Base-by-base conservation (phyloP, 768 basidiomycete genomes). In the Trametes elegans region DNA sequence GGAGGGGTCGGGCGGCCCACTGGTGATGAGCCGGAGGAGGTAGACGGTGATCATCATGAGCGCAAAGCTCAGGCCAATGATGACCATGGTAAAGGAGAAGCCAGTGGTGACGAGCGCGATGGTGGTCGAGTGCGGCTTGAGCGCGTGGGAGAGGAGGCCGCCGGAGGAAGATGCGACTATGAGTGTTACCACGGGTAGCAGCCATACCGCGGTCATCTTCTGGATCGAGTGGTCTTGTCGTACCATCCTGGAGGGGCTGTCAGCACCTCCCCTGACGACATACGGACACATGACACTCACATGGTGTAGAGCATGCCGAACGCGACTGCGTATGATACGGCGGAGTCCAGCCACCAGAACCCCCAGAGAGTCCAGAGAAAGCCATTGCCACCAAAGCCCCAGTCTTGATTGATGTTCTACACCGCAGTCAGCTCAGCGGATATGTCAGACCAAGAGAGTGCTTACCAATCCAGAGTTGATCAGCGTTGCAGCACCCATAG, bases 131-230 rank as follows among this genome's bases (percentile, higher is more conserved):
- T 69, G 68, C 1, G 72, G 59, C 19, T 58, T 57, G 13, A 83
- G 68, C 23, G 73, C 71, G 6, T 62, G 47, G 3, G 77, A 70
- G 26, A 83, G 57, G 42, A 82, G 64, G 18, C 75, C 76, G 8
- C 82, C 81, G 0, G 78, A 71, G 3, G 81, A 75, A 5, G 79
- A 77, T 18, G 78, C 76, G 67, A 84, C 82, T 55, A 83, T 68
- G 21, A 78, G 75, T 2, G 81, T 69, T 18, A 84, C 76, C 31
- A 79, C 72, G 10, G 80, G 80, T 10, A 81, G 71, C 8, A 82
- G 73, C 79, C 79, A 80, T 2, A 74, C 68, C 6, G 76, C 71
- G 0, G 75, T 71, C 65, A 80, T 71, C 14, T 70, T 70, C 21
- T 73, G 62, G 35, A 75, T 45, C 1, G 69, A 61, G 36, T 82